These are phyloP conservation scores for Aspergillus sclerotioniger DNA, from an alignment of 495 filamentous ascomycete genomes.

Conservation along the genomic window DNA sequence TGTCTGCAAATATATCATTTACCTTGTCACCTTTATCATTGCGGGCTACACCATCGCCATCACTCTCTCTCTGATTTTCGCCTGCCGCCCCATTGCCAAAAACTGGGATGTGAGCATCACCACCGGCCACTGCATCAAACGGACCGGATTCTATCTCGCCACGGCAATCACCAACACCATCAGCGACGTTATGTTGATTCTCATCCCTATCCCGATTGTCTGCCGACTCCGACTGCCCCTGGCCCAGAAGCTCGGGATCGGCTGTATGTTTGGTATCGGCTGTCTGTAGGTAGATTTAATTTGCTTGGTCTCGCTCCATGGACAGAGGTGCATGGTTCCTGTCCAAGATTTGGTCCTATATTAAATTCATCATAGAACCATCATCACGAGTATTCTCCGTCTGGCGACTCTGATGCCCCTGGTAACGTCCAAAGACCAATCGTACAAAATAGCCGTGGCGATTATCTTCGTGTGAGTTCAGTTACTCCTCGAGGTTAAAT, in stretches of 20 bases:
- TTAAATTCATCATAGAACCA: constrained; percentile 18
- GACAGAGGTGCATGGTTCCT: background rate
- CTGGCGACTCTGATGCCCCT: constrained; percentile 24
- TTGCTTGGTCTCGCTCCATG: constrained; percentile 1
- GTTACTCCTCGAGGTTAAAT: no score
- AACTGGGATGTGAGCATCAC: constrained; percentile 30
- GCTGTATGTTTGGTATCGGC: constrained; percentile 25
- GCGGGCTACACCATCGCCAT: constrained; percentile 30
- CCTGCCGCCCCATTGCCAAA: constrained; percentile 35
- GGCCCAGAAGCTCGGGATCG: constrained; percentile 22
- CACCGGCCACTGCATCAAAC: constrained; percentile 33
- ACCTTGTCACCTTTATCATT: constrained; percentile 21
- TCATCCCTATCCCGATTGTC: constrained; percentile 34
- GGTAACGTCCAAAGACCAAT: constrained; percentile 17
- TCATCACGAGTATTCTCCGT: constrained; percentile 28
- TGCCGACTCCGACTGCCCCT: constrained; percentile 18
- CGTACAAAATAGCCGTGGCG: constrained; percentile 20
- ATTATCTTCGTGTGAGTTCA: constrained; percentile 22
- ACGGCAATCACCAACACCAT: constrained; percentile 41
- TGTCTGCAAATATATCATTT: constrained; percentile 18
- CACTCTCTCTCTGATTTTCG: constrained; percentile 35
- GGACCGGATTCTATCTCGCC: constrained; percentile 30
- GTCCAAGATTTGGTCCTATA: background rate
- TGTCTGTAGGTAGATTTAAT: constrained; percentile 26
- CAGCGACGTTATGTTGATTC: constrained; percentile 37